phyloP scores from a whole-genome alignment of 768 basidiomycete genomes.

The Russula compacta region DNA sequence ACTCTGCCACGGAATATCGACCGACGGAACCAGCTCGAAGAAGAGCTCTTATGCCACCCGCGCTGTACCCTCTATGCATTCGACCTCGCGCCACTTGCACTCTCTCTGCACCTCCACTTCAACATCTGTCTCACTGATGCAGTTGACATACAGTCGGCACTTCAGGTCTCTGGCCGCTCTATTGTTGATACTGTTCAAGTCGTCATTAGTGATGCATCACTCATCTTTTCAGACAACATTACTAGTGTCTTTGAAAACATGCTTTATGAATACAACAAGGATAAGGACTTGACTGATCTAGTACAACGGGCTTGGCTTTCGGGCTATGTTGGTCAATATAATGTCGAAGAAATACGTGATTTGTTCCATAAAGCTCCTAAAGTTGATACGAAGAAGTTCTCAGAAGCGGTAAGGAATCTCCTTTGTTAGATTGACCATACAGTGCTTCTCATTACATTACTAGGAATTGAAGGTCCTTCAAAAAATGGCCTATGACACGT shows the following conservation, averaged over 20 bases:
- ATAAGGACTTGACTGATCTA: slow-evolving; percentile 13
- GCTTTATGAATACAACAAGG: slow-evolving; percentile 11
- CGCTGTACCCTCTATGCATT: slow-evolving; percentile 43
- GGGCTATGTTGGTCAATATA: slow-evolving; percentile 32
- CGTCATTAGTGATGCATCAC: slow-evolving; percentile 16
- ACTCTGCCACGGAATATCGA: slow-evolving; percentile 15
- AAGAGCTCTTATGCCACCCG: slow-evolving; percentile 37
- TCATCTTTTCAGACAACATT: slow-evolving; percentile 22
- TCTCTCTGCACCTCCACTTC: slow-evolving; percentile 39
- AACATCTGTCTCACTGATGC: slow-evolving; percentile 37
- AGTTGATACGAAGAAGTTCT: slow-evolving; percentile 37
- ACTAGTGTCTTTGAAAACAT: slow-evolving; percentile 17
- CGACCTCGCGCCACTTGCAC: slow-evolving; percentile 41
- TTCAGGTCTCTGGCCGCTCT: slow-evolving; percentile 30
- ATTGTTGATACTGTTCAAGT: slow-evolving; percentile 36
- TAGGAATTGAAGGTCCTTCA: slow-evolving; percentile 8
- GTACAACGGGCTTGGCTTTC: slow-evolving; percentile 27
- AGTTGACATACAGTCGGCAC: slow-evolving; percentile 51
- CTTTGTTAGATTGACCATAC: background rate
- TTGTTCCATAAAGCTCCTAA: slow-evolving; percentile 34
- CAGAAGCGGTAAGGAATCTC: slow-evolving; percentile 26
- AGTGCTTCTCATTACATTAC: background rate
- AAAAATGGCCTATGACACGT: slow-evolving; percentile 10
- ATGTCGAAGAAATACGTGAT: slow-evolving; percentile 28
- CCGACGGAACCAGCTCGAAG: slow-evolving; percentile 28